These are phyloP conservation scores for Leishmania arabica DNA, from an alignment of 208 protist species.

Conservation along the genomic window DNA sequence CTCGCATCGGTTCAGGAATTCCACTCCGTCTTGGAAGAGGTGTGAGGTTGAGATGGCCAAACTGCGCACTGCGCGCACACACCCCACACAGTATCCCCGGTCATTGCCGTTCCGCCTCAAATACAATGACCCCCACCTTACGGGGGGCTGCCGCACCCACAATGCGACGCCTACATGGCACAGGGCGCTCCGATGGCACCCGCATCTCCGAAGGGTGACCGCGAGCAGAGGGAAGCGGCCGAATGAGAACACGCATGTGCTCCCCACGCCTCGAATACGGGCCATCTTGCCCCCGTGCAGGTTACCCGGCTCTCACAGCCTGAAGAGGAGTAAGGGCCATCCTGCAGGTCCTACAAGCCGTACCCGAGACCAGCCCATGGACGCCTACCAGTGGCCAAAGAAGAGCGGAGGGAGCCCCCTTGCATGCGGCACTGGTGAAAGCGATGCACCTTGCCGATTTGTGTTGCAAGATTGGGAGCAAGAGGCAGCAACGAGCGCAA, in stretches of 20 bases:
- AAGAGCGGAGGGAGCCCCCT: not conserved
- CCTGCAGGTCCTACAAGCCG: not conserved
- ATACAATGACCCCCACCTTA: too few relatives aligned
- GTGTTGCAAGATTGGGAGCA: not conserved
- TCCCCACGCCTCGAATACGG: not conserved
- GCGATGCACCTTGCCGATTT: not conserved
- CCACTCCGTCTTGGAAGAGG: not conserved
- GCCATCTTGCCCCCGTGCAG: not conserved
- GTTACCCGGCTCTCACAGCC: not conserved
- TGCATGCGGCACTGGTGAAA: not conserved
- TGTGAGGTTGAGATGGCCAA: not conserved
- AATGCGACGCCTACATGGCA: too few relatives aligned
- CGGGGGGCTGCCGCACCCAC: too few relatives aligned
- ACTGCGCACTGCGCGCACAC: not conserved
- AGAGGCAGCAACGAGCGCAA: not conserved
- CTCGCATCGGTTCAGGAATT: not conserved
- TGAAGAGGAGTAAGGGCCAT: not conserved
- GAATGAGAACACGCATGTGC: not conserved
- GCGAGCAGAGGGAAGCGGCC: too few relatives aligned
- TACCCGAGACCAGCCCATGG: not conserved
- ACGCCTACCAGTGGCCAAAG: not conserved
- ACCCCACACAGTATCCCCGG: not conserved
- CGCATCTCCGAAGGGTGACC: too few relatives aligned
- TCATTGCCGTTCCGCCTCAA: too few relatives aligned
- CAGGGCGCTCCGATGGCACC: too few relatives aligned